These are phyloP conservation scores for Aspergillus steynii DNA, from an alignment of 495 filamentous ascomycete species.

Conservation along the genomic window DNA sequence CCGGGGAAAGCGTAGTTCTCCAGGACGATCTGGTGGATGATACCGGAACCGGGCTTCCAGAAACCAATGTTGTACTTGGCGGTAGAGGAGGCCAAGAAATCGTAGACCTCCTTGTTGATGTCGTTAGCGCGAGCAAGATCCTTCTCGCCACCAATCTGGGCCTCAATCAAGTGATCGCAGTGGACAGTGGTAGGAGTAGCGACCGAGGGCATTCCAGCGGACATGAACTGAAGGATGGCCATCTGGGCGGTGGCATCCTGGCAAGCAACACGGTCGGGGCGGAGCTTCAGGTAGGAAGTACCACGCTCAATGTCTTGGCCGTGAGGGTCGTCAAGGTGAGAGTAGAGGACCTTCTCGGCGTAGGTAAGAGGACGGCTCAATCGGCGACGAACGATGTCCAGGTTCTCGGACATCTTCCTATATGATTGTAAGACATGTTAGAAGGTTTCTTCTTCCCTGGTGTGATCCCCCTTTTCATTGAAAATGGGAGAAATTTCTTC, in stretches of 20 bases:
- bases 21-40: constrained; percentile 98
- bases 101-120: constrained; percentile 99
- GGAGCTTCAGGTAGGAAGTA: constrained; percentile 90
- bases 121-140: constrained; percentile 87
- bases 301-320: constrained; percentile 95
- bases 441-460: constrained; percentile 2
- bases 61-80: constrained; percentile 99
- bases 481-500: not conserved
- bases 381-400: constrained; percentile 80
- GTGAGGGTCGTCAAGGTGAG: constrained; percentile 96
- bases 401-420: constrained; percentile 98
- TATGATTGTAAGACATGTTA: constrained; percentile 44
- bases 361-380: constrained; percentile 92
- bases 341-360: constrained; percentile 99
- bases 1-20: constrained; percentile 99
- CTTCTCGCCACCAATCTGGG: constrained; percentile 89
- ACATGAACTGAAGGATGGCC: constrained; percentile 99
- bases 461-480: too few relatives aligned
- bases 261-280: constrained; percentile 97
- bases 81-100: constrained; percentile 92
- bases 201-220: constrained; percentile 90
- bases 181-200: constrained; percentile 96
- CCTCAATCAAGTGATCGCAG: constrained; percentile 99
- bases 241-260: constrained; percentile 99
- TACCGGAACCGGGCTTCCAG: constrained; percentile 98